Percentiles rank a stretch among this genome's conserved stretches.
Conservation (phyloP, 495 filamentous ascomycete genomes). For the Penicillium paradoxum region DNA sequence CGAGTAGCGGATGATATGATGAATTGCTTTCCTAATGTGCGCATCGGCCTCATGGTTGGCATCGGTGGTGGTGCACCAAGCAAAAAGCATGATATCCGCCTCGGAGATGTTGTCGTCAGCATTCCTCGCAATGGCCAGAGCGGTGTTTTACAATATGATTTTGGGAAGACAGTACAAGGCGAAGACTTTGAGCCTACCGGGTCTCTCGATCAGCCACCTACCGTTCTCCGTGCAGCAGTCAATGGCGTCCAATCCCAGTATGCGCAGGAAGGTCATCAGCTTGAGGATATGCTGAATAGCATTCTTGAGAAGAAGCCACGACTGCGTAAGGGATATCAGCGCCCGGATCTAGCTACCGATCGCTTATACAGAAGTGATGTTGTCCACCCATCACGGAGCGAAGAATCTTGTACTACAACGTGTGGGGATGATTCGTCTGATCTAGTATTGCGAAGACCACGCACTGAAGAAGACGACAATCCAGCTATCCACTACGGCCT, state of each 20-base stretch:
- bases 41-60: conserved; percentile 31
- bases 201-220: conserved; percentile 31
- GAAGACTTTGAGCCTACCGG: conserved; percentile 19
- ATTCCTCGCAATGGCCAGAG: conserved; percentile 14
- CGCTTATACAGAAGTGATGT: conserved; percentile 27
- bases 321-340: conserved; percentile 20
- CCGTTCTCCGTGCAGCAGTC: conserved; percentile 16
- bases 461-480: conserved; percentile 5
- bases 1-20: conserved; percentile 23
- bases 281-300: conserved; percentile 18
- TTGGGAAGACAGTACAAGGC: conserved; percentile 24
- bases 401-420: conserved; percentile 9
- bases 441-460: background rate
- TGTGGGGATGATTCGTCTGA: background rate
- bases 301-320: conserved; percentile 17
- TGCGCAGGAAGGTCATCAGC: conserved; percentile 11
- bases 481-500: conserved; percentile 25
- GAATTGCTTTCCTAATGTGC: conserved; percentile 28
- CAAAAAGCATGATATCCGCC: conserved; percentile 21
- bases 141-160: conserved; percentile 40
- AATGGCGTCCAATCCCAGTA: conserved; percentile 12
- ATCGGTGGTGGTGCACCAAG: conserved; percentile 25
- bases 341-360: conserved; percentile 29
- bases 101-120: conserved; percentile 41
- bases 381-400: conserved; percentile 18